Conservation (phyloP, 345 rosid species). For the Syzygium aqueum region DNA sequence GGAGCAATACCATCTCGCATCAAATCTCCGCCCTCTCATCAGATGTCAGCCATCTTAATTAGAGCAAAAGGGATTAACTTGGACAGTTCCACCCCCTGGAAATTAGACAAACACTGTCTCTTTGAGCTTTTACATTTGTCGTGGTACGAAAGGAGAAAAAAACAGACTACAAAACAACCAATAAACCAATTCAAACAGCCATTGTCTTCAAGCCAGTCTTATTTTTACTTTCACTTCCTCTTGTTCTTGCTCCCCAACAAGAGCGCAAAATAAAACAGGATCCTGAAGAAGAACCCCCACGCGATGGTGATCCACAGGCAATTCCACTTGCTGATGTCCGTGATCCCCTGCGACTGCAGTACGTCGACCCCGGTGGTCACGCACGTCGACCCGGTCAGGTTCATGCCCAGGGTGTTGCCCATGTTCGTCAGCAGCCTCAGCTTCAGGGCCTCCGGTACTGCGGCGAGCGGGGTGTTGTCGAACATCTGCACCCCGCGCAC, state of each 20-base stretch:
- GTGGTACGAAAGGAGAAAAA: background rate
- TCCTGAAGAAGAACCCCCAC: constrained; percentile 90
- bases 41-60: background rate
- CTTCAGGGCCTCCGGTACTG: constrained; percentile 31
- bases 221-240: constrained; percentile 25
- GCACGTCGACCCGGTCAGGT: constrained; percentile 58
- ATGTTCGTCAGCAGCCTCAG: constrained; percentile 45
- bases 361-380: constrained; percentile 67
- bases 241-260: constrained; percentile 87
- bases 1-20: background rate
- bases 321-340: constrained; percentile 67
- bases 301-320: constrained; percentile 86
- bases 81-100: background rate
- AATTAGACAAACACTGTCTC: background rate
- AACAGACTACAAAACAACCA: background rate
- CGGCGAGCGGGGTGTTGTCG: constrained; percentile 63
- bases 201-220: background rate
- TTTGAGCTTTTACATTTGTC: background rate
- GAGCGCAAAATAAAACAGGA: constrained; percentile 66
- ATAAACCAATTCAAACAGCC: background rate
- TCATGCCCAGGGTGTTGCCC: constrained; percentile 48
- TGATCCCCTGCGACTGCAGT: constrained; percentile 59
- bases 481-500: constrained; percentile 77
- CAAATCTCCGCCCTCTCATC: background rate
- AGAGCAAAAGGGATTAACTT: background rate